phyloP scores from a whole-genome alignment of 768 basidiomycete species.

The Suillus variegatus region DNA sequence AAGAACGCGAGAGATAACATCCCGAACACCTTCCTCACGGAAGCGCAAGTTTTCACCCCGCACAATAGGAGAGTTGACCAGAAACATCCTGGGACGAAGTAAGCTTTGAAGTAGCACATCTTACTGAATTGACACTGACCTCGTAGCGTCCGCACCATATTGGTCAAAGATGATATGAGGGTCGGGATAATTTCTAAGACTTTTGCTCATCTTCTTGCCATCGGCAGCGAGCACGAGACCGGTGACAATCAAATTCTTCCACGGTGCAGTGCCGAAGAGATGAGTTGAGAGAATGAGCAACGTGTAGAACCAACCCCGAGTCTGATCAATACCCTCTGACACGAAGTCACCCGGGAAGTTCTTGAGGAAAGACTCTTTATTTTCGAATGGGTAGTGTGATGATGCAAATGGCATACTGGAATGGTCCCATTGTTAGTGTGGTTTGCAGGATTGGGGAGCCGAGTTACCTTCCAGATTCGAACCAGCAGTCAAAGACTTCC shows the following conservation, averaged over 20 bases:
- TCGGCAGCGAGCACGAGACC: conserved; percentile 96
- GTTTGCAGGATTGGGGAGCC: not conserved
- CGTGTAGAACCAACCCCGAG: conserved; percentile 99
- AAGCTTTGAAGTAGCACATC: not conserved
- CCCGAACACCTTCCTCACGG: conserved; percentile 96
- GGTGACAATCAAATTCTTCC: conserved; percentile 97
- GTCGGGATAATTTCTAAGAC: conserved; percentile 94
- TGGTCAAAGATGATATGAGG: conserved; percentile 86
- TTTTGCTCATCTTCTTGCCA: conserved; percentile 99
- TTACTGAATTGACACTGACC: conserved; percentile 42
- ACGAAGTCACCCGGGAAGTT: conserved; percentile 96
- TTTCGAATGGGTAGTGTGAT: conserved; percentile 97
- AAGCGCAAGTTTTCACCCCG: conserved; percentile 97
- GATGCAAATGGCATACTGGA: conserved; percentile 98
- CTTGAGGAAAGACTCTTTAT: conserved; percentile 81
- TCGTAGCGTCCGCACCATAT: conserved; percentile 94
- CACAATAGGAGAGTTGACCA: conserved; percentile 98
- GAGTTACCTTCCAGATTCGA: conserved; percentile 93
- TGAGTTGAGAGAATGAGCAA: conserved; percentile 95
- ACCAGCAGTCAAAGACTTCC: conserved; percentile 99
- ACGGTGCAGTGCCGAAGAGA: conserved; percentile 89
- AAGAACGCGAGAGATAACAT: conserved; percentile 94
- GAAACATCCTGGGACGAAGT: conserved; percentile 75
- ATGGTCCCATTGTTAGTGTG: conserved; percentile 4
- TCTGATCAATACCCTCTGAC: conserved; percentile 98